phyloP scores from a whole-genome alignment of 2,329 filamentous ascomycete genomes.

The Pseudogymnoascus sp. region DNA sequence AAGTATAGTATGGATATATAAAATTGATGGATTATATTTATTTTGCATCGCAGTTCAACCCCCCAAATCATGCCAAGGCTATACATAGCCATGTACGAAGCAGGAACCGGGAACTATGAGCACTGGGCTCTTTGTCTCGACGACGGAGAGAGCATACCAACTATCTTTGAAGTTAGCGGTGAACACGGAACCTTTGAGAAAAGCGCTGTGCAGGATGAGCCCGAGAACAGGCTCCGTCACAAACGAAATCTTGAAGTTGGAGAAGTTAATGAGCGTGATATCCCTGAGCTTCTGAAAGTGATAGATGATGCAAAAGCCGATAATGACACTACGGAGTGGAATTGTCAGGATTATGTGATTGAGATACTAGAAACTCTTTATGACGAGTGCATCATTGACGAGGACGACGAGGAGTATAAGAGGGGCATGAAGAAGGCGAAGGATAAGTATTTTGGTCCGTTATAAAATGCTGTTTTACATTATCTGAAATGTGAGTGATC shows the following conservation, averaged over 20 bases:
- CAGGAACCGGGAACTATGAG: constrained; percentile 10
- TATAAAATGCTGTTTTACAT: background rate
- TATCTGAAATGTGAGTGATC: background rate
- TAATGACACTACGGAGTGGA: constrained; percentile 12
- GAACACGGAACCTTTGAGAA: constrained; percentile 10
- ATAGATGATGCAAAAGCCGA: constrained; percentile 8
- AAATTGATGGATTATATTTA: background rate
- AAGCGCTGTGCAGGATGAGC: background rate
- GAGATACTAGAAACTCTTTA: constrained; percentile 12
- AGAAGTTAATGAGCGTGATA: constrained; percentile 11
- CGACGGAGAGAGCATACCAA: background rate
- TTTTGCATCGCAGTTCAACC: background rate
- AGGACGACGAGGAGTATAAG: constrained; percentile 11
- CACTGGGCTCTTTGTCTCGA: constrained; percentile 12
- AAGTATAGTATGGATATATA: background rate
- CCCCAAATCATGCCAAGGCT: constrained; percentile 7
- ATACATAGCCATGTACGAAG: constrained; percentile 11
- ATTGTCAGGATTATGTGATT: constrained; percentile 13
- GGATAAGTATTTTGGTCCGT: constrained; percentile 9
- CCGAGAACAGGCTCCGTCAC: background rate
- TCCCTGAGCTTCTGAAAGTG: constrained; percentile 11
- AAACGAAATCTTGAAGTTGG: constrained; percentile 9
- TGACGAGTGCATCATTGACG: constrained; percentile 11
- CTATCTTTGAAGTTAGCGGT: constrained; percentile 10
- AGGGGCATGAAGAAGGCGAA: constrained; percentile 10